These are phyloP conservation scores for Solanum ahanhuiri DNA, from an alignment of 257 asterid genomes.

Conservation along the genomic window DNA sequence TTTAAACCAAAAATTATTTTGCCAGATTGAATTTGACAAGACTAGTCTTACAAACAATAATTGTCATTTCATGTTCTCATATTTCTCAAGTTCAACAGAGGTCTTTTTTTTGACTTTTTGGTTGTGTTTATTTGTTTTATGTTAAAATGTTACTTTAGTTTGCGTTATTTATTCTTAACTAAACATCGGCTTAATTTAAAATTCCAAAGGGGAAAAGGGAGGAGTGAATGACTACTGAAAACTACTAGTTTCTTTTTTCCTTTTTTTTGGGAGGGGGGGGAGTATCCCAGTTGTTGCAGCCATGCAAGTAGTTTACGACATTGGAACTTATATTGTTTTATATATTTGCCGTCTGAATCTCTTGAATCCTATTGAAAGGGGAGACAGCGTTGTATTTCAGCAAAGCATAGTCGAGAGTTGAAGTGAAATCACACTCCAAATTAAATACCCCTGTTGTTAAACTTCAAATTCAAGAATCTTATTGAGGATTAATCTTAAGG, in stretches of 20 bases:
- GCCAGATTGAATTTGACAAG: not conserved
- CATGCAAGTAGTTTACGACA: not conserved
- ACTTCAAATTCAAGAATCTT: slow-evolving; percentile 10
- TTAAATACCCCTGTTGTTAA: not conserved
- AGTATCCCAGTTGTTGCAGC: not conserved
- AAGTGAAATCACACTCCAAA: not conserved
- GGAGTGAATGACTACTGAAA: not conserved
- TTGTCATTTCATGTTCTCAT: not conserved
- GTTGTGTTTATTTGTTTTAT: not conserved
- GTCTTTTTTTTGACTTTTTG: not conserved
- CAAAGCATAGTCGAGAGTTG: slow-evolving; percentile 20
- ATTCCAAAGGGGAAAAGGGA: not conserved
- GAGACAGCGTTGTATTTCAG: not conserved
- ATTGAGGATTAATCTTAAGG: not conserved
- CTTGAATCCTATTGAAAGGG: not conserved
- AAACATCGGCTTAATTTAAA: not conserved
- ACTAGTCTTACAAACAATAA: not conserved
- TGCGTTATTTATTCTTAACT: not conserved
- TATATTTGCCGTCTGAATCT: not conserved
- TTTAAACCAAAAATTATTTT: not conserved
- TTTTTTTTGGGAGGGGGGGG: not conserved
- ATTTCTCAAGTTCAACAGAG: not conserved
- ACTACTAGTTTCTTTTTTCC: not conserved
- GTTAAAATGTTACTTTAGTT: not conserved
- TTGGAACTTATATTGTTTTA: not conserved